phyloP scores from a whole-genome alignment of 1,284 basidiomycete genomes.

The Trametes pubescens region DNA sequence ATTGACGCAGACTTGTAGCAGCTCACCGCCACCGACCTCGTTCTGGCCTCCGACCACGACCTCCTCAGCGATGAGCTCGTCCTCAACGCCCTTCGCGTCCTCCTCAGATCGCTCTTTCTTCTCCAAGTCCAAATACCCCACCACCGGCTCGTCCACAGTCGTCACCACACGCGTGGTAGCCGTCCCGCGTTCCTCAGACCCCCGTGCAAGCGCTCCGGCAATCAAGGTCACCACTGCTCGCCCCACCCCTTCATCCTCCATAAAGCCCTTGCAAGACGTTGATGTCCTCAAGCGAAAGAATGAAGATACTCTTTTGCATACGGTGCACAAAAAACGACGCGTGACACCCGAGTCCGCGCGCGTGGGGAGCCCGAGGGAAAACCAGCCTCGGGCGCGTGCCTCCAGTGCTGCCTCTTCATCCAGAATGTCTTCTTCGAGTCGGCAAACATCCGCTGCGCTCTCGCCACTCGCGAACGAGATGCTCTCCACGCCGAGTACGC shows the following conservation, averaged over 20 bases:
- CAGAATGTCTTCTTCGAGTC: constrained; percentile 26
- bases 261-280: constrained; percentile 15
- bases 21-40: constrained; percentile 32
- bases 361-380: neutral
- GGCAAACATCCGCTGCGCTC: constrained; percentile 31
- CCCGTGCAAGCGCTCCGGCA: constrained; percentile 32
- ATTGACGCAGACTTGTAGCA: constrained; percentile 15
- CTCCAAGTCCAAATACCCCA: constrained; percentile 38
- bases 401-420: constrained; percentile 34
- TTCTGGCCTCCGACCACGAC: constrained; percentile 24
- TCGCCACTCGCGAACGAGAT: constrained; percentile 27
- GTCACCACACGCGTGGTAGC: constrained; percentile 42
- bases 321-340: constrained; percentile 39
- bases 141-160: constrained; percentile 34
- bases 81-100: constrained; percentile 31
- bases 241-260: constrained; percentile 31
- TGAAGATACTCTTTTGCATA: constrained; percentile 15
- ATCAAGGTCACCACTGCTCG: constrained; percentile 38
- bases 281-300: constrained; percentile 30
- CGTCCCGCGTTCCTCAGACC: constrained; percentile 31
- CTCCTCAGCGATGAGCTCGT: constrained; percentile 32
- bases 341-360: constrained; percentile 26
- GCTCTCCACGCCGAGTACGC: constrained; percentile 20
- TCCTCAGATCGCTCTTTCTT: constrained; percentile 39
- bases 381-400: constrained; percentile 35